Conservation (phyloP, 192 early-diverging fungal species). For the Chytriomyces hyalinus region DNA sequence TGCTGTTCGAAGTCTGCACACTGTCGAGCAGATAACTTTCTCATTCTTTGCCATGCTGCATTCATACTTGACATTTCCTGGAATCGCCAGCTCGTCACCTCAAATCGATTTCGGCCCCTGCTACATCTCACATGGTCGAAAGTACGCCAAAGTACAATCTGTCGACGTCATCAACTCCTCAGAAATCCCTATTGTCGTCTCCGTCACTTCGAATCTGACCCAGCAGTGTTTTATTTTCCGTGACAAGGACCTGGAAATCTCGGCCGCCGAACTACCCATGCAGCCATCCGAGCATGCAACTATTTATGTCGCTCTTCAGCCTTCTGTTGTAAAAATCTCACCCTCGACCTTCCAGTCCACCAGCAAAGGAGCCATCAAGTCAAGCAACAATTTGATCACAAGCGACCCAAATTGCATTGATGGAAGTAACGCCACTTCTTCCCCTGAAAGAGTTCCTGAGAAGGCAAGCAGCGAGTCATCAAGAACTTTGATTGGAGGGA, state of each 20-base stretch:
- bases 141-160: constrained; percentile 75
- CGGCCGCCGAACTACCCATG: constrained; percentile 56
- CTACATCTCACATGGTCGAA: constrained; percentile 75
- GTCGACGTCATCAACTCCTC: constrained; percentile 74
- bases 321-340: constrained; percentile 45
- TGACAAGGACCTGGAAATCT: constrained; percentile 49
- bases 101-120: constrained; percentile 82
- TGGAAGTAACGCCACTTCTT: not conserved
- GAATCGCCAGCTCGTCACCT: constrained; percentile 51
- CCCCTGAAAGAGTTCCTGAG: not conserved
- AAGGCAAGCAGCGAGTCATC: constrained; percentile 23
- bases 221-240: constrained; percentile 80
- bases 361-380: constrained; percentile 6
- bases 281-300: constrained; percentile 54
- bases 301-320: constrained; percentile 82
- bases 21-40: constrained; percentile 52
- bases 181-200: constrained; percentile 69
- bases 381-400: constrained; percentile 8
- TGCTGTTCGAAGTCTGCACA: constrained; percentile 47
- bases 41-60: constrained; percentile 57
- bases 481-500: constrained; percentile 78
- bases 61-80: constrained; percentile 67
- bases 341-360: not conserved
- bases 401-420: not conserved
- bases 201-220: constrained; percentile 77